Evolutionary conservation across 805 yeast genomes (phyloP), one percentile per base, ranked within the genome.

Genomic region (Starmerella geochares): DNA sequence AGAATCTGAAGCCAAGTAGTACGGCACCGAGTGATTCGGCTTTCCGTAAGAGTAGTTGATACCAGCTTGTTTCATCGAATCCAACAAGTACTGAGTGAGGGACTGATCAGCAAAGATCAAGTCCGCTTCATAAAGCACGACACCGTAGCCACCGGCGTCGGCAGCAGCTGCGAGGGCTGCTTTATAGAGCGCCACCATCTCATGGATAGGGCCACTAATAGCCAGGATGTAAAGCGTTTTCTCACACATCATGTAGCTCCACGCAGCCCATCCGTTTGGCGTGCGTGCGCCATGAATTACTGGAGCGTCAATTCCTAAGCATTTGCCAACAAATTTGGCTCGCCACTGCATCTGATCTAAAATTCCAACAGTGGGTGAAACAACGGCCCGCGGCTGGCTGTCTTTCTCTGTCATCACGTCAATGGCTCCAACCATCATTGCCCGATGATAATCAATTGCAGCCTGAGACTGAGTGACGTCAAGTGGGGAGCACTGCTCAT

Each of bases 281-380:
- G 54, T 50, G 14, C 44, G 41, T 3, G 52, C 56, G 11, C 56
- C 56, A 20, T 48, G 51, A 16, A 41, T n/a, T 6, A 23, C 32
- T 10, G 53, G 54, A 23, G 16, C 35, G 5, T n/a, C 13, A 14
- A 33, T 19, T 4, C 46, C 48, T 3, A 50, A 23, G 17, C 46
- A 27, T 11, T 37, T 8, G 28, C 52, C 35, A 20, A 49, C 47
- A 31, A 32, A 52, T 21, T 31, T 47, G n/a, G 53, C 35, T 3
- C 55, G 48, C 50, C 50, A 43, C 35, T 52, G 55, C 53, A 49
- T 49, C 44, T 52, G 55, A 19, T 46, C 47, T 11, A 52, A 51
- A 38, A 52, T 47, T n/a, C 49, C 55, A 19, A 27, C 25, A 2
- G 53, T 49, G 5, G 55, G 55, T 2, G 51, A 36, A 6, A 51